Percentiles rank a stretch among this genome's conserved stretches.
These are phyloP conservation scores for Neopestalotiopsis clavispora DNA, from an alignment of 2,329 filamentous ascomycete genomes.

Conservation along the genomic window DNA sequence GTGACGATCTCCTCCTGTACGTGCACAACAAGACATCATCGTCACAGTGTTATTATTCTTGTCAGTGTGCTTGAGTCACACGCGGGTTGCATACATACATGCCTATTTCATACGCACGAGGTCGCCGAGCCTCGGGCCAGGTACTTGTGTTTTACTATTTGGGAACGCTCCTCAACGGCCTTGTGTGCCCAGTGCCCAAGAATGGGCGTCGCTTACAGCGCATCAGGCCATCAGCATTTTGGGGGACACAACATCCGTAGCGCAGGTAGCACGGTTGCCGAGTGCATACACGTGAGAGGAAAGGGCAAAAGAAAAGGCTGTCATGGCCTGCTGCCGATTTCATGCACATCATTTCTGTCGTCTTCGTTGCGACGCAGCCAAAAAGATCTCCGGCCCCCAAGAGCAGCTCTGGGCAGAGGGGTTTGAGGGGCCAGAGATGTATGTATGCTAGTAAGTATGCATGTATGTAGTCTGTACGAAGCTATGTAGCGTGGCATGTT, in stretches of 20 bases:
- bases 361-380: not conserved
- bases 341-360: not conserved
- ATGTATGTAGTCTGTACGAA: not conserved
- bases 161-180: not conserved
- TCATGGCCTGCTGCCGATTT: not conserved
- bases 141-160: not conserved
- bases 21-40: too few relatives aligned
- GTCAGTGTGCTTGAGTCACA: not conserved
- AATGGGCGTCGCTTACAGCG: not conserved
- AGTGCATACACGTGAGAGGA: not conserved
- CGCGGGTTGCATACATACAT: not conserved
- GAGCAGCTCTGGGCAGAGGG: not conserved
- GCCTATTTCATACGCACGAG: not conserved
- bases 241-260: not conserved
- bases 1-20: too few relatives aligned
- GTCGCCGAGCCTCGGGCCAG: not conserved
- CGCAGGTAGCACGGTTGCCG: not conserved
- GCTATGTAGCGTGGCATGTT: not conserved
- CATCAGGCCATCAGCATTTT: not conserved
- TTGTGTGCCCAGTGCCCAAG: not conserved
- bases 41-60: not conserved
- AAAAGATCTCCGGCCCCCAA: not conserved
- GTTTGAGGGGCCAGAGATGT: not conserved
- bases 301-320: not conserved
- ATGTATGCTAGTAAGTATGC: not conserved